Conservation (phyloP, 768 basidiomycete genomes). For the Mycena venus region DNA sequence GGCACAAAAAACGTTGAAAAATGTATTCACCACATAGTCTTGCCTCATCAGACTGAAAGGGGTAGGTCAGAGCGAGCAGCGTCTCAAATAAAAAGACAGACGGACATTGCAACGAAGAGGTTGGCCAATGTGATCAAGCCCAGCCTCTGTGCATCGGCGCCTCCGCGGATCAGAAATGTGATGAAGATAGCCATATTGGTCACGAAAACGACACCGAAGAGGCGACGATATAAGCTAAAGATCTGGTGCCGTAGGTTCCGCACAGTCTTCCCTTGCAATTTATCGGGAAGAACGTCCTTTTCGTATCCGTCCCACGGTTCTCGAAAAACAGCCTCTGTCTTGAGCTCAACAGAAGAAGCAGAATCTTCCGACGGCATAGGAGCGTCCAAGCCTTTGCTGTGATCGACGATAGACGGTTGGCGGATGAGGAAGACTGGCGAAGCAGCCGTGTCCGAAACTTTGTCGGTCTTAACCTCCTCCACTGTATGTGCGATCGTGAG, state of each 20-base stretch:
- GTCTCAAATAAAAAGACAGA: not conserved
- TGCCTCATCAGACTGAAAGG: conserved; percentile 56
- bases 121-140: conserved; percentile 61
- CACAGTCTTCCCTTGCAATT: conserved; percentile 59
- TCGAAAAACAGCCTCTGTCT: conserved; percentile 35
- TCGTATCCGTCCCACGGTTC: conserved; percentile 67
- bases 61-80: not conserved
- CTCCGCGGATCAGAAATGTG: conserved; percentile 46
- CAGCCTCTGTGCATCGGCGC: conserved; percentile 51
- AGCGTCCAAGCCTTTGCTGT: not conserved
- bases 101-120: conserved; percentile 56
- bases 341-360: conserved; percentile 42
- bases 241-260: conserved; percentile 69
- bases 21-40: conserved; percentile 71
- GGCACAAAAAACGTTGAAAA: conserved; percentile 66
- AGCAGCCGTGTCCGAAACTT: not conserved
- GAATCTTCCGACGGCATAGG: conserved; percentile 17
- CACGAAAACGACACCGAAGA: conserved; percentile 71
- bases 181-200: conserved; percentile 69
- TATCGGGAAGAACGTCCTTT: conserved; percentile 63
- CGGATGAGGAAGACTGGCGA: conserved; percentile 17
- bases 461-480: not conserved
- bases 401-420: conserved; percentile 1
- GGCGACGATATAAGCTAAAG: conserved; percentile 68
- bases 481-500: conserved; percentile 11